Conservation (phyloP, 257 asterid genomes). For the Verbena officinalis region DNA sequence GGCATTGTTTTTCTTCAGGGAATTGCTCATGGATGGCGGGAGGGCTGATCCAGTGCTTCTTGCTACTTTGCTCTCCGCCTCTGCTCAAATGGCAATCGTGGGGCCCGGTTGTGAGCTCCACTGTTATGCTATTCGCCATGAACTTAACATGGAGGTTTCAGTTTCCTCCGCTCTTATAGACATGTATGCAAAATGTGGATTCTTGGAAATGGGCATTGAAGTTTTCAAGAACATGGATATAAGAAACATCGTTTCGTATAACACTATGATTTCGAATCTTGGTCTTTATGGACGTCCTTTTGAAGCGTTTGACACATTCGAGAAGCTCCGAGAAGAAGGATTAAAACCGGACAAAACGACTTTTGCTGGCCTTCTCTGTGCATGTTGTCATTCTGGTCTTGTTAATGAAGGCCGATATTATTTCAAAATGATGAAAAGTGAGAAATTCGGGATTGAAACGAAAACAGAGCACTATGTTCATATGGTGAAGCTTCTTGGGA, state of each 20-base stretch:
- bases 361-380: constrained; percentile 66
- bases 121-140: constrained; percentile 67
- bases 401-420: constrained; percentile 53
- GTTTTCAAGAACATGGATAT: constrained; percentile 57
- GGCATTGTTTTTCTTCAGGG: constrained; percentile 56
- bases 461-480: constrained; percentile 69
- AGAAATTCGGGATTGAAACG: constrained; percentile 46
- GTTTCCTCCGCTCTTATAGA: constrained; percentile 83
- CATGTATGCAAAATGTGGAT: constrained; percentile 93
- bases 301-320: constrained; percentile 59
- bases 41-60: constrained; percentile 53
- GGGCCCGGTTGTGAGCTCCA: constrained; percentile 74
- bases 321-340: constrained; percentile 44
- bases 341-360: constrained; percentile 70
- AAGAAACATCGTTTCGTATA: constrained; percentile 58
- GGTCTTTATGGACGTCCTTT: constrained; percentile 66
- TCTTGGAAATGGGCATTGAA: constrained; percentile 56
- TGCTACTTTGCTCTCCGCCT: constrained; percentile 57
- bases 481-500: constrained; percentile 90
- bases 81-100: constrained; percentile 50
- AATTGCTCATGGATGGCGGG: constrained; percentile 41
- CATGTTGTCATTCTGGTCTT: constrained; percentile 82
- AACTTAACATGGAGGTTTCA: constrained; percentile 31
- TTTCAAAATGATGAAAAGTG: constrained; percentile 53
- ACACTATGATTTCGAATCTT: constrained; percentile 58